phyloP scores from a whole-genome alignment of 2,329 filamentous ascomycete species.

The Dothideomycetes sp. region DNA sequence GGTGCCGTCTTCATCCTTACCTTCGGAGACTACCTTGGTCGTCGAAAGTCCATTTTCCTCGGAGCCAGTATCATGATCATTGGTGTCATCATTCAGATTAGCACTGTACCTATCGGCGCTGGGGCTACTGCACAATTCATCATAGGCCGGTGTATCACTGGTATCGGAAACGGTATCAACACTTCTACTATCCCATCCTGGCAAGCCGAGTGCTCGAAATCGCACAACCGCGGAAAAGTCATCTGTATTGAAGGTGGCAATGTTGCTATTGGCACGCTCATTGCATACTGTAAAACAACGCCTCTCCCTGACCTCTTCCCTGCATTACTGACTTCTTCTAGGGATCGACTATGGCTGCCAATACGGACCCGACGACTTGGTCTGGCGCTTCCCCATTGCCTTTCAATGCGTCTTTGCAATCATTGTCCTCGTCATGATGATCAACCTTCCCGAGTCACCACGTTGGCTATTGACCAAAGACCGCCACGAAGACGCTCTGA shows the following conservation, averaged over 20 bases:
- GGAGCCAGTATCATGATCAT: constrained; percentile 32
- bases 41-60: constrained; percentile 30
- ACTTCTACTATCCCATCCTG: constrained; percentile 41
- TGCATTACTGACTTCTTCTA: too few species aligned
- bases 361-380: constrained; percentile 22
- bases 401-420: constrained; percentile 33
- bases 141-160: constrained; percentile 41
- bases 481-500: constrained; percentile 11
- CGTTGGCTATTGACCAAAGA: constrained; percentile 22
- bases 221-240: constrained; percentile 48
- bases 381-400: constrained; percentile 28
- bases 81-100: constrained; percentile 30
- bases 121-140: constrained; percentile 38
- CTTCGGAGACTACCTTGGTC: constrained; percentile 31
- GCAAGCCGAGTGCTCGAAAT: constrained; percentile 42
- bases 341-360: constrained; percentile 33
- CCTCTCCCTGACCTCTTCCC: too few species aligned
- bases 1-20: constrained; percentile 28
- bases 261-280: constrained; percentile 40
- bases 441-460: constrained; percentile 33
- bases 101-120: constrained; percentile 20
- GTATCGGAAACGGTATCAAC: constrained; percentile 42
- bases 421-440: constrained; percentile 32
- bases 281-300: constrained; percentile 45
- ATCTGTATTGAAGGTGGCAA: constrained; percentile 49